Base-by-base conservation (phyloP, 2,329 filamentous ascomycete genomes). In the Talaromyces sp. region DNA sequence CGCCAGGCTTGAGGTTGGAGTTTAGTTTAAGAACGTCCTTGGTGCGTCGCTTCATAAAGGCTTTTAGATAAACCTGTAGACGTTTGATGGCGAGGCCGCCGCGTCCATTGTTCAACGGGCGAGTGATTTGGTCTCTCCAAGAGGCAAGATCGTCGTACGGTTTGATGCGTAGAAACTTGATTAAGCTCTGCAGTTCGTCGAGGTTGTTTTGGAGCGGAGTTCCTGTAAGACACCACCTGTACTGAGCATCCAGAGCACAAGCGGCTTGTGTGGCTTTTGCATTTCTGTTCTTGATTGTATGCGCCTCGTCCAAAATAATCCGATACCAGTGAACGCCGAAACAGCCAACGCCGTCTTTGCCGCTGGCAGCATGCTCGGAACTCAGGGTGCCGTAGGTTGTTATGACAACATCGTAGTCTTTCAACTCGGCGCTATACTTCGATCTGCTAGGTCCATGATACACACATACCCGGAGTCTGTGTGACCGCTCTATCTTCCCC, bases 181-280 rank as follows among this genome's bases (percentile, higher is more conserved):
- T 91, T 58, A 99, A 79, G 66, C 91, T 96, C 71, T 99, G 95
- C 56, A 99, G 80, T 75, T 99, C 95, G 66, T 99, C 95, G 6
- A 99, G 84, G 68, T 96, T 98, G 77, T 99, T 99, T 72, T 99
- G 95, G 88, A 99, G 92, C 0, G 95, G 95, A 1, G 95, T 99
- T 58, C 95, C 95, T 0, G 93, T 96, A 63, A 99, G 78, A 71
- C 95, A 98, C 95, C 95, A 99, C 63, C 95, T 84, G 69, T 96
- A 98, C 72, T 95, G 89, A 21, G 91, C 88, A 31, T 88, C 82
- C 32, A 99, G 77, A 1, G 90, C 90, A 71, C 88, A 99, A 66
- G 90, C 95, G 1, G 95, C 93, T 73, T 96, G 92, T 1, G 93
- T 96, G 46, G 91, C 88, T 77, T 99, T 99, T 24, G 95, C 92